Percentiles rank a stretch among this genome's conserved stretches.
These are phyloP conservation scores for Alternaria brassicae DNA, from an alignment of 2,329 filamentous ascomycete species.

Conservation along the genomic window DNA sequence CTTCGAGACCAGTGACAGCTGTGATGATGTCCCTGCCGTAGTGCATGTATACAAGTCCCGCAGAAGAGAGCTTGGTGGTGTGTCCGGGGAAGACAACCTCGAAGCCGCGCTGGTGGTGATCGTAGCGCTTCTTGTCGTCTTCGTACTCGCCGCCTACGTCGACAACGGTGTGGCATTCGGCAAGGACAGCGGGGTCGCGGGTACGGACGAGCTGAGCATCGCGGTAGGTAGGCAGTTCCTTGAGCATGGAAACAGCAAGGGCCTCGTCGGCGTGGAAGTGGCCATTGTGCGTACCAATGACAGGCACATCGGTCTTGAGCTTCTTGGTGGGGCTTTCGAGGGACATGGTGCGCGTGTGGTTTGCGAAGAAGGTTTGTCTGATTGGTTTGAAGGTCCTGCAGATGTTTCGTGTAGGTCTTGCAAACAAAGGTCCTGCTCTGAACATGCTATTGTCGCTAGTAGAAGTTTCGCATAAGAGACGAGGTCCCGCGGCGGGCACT, in stretches of 20 bases:
- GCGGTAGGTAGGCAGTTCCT: conserved; percentile 81
- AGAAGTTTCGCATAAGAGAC: conserved; percentile 15
- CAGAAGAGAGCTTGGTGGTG: conserved; percentile 88
- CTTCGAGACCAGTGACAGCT: conserved; percentile 66
- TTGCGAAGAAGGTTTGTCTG: background rate
- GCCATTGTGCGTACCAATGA: conserved; percentile 95
- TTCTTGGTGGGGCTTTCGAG: conserved; percentile 69
- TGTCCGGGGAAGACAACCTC: conserved; percentile 81
- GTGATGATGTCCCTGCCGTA: conserved; percentile 87
- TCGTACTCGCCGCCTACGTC: conserved; percentile 98
- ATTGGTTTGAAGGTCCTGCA: background rate
- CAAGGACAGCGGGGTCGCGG: conserved; percentile 79
- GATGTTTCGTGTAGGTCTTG: background rate
- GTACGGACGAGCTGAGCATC: conserved; percentile 80
- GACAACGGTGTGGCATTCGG: conserved; percentile 90
- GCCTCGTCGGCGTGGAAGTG: conserved; percentile 99
- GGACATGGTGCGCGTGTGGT: conserved; percentile 33
- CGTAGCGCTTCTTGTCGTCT: conserved; percentile 76
- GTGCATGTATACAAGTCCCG: conserved; percentile 94
- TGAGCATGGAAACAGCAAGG: conserved; percentile 94
- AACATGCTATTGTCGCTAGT: conserved; percentile 28
- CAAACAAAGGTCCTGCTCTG: conserved; percentile 11
- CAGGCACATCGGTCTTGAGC: conserved; percentile 72
- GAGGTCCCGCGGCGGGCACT: conserved; percentile 17
- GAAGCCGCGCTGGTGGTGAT: conserved; percentile 97